A percentile compares a stretch with the other conserved stretches of the same genome.
Conservation (phyloP, 495 filamentous ascomycete species). For the Penicillium odoratum region DNA sequence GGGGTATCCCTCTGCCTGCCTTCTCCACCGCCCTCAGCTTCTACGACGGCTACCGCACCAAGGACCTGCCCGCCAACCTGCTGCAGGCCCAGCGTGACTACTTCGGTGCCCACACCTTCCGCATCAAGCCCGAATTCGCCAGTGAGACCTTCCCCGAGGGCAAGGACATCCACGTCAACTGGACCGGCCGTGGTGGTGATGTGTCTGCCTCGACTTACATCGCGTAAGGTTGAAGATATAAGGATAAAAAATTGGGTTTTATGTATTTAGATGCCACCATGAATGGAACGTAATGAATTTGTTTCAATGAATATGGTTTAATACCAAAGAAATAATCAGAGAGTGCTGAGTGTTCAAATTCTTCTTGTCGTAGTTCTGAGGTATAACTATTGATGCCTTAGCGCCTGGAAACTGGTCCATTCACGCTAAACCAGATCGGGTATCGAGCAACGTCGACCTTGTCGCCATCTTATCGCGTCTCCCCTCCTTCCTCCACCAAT, state of each 20-base stretch:
- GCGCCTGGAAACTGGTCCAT: background rate
- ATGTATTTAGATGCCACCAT: conserved; percentile 36
- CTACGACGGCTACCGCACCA: conserved; percentile 97
- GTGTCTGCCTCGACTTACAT: conserved; percentile 96
- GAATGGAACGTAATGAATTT: conserved; percentile 32
- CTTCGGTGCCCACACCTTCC: conserved; percentile 99
- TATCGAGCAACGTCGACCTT: conserved; percentile 19
- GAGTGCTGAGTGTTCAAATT: background rate
- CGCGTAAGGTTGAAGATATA: conserved; percentile 60
- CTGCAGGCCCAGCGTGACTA: conserved; percentile 98
- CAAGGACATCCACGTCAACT: conserved; percentile 97
- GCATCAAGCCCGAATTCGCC: conserved; percentile 88
- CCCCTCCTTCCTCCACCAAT: conserved; percentile 18
- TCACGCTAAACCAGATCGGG: conserved; percentile 18
- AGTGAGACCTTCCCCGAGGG: conserved; percentile 80
- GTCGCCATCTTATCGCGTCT: conserved; percentile 20
- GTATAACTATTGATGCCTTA: background rate
- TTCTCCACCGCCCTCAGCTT: conserved; percentile 96
- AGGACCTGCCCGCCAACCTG: conserved; percentile 94
- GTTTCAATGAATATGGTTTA: conserved; percentile 6
- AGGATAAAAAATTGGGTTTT: conserved; percentile 30
- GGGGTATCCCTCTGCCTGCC: conserved; percentile 91
- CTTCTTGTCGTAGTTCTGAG: background rate
- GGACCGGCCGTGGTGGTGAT: conserved; percentile 96
- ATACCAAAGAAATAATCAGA: background rate